Evolutionary conservation across 2,329 filamentous ascomycete species (phyloP).

Genomic region (Graphilbum fragrans): DNA sequence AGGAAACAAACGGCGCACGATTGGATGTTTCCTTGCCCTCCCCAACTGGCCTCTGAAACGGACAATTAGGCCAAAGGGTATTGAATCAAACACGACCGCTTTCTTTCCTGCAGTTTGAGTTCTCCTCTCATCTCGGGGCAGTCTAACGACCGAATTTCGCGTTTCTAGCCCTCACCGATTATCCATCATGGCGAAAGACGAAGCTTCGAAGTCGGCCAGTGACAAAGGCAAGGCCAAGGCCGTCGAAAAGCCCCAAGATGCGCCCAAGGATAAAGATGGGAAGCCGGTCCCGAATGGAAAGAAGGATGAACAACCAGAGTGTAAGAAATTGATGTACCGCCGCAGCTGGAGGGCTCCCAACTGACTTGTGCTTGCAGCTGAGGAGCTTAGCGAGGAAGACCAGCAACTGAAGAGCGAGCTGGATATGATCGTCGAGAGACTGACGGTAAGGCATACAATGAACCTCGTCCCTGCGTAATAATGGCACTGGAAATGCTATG

Average conservation of each 20-base stretch:
- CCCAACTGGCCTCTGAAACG: no score
- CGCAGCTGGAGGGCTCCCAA: neutral
- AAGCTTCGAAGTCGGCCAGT: slow-evolving; percentile 60
- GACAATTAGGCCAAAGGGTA: no score
- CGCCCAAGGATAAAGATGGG: slow-evolving; percentile 54
- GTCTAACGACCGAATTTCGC: no score
- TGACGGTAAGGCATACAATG: slow-evolving; percentile 54
- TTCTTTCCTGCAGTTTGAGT: neutral
- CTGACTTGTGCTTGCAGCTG: slow-evolving; percentile 27
- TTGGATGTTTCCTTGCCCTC: no score
- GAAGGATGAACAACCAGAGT: slow-evolving; percentile 54
- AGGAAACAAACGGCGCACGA: no score
- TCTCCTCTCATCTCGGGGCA: no score
- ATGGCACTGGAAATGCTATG: neutral
- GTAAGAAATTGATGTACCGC: slow-evolving; percentile 21
- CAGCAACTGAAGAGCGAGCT: slow-evolving; percentile 97
- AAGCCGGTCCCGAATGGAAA: slow-evolving; percentile 61
- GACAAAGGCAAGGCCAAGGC: slow-evolving; percentile 98
- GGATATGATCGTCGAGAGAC: slow-evolving; percentile 91
- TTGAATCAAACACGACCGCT: no score
- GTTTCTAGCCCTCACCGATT: no score
- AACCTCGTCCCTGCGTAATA: neutral
- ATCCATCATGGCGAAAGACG: slow-evolving; percentile 77
- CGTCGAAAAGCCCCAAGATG: slow-evolving; percentile 49
- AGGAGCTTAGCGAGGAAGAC: slow-evolving; percentile 95